phyloP scores from a whole-genome alignment of 2,329 filamentous ascomycete species.

The Penicillium sp. region DNA sequence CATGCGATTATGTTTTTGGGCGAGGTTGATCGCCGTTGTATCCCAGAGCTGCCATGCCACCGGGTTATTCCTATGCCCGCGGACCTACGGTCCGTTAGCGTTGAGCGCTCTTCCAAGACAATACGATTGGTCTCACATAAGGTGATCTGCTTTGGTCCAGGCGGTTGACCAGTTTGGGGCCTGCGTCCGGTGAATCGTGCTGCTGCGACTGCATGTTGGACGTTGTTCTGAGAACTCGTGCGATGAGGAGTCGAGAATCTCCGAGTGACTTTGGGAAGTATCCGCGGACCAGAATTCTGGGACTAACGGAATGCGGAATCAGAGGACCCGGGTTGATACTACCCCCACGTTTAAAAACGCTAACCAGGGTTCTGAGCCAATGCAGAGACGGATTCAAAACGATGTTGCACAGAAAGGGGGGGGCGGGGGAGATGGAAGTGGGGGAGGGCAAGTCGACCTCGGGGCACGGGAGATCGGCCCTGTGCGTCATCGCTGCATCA shows the following conservation, averaged over 20 bases:
- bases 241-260: slow-evolving; percentile 9
- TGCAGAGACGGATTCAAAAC: slow-evolving; percentile 5
- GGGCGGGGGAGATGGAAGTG: slow-evolving; percentile 18
- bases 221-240: slow-evolving; percentile 14
- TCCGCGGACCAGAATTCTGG: background rate
- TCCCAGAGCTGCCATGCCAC: slow-evolving; percentile 93
- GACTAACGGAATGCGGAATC: slow-evolving; percentile 23
- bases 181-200: slow-evolving; percentile 27
- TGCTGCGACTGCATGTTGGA: slow-evolving; percentile 35
- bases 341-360: slow-evolving; percentile 14
- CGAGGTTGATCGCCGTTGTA: slow-evolving; percentile 74
- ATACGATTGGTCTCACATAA: slow-evolving; percentile 58
- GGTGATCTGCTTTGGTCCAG: slow-evolving; percentile 66
- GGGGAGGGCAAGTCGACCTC: slow-evolving; percentile 17
- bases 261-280: slow-evolving; percentile 2
- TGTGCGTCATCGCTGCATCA: slow-evolving; percentile 39
- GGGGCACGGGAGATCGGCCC: slow-evolving; percentile 34
- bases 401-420: slow-evolving; percentile 13
- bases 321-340: slow-evolving; percentile 18
- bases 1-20: slow-evolving; percentile 80
- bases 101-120: background rate
- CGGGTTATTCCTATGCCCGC: slow-evolving; percentile 75
- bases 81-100: slow-evolving; percentile 55
- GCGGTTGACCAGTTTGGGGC: slow-evolving; percentile 56
- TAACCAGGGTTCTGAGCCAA: slow-evolving; percentile 7